A percentile compares a stretch with the other conserved stretches of the same genome.
Evolutionary conservation across 2,329 filamentous ascomycete genomes (phyloP).

Genomic region (Penicillium rolfsii): DNA sequence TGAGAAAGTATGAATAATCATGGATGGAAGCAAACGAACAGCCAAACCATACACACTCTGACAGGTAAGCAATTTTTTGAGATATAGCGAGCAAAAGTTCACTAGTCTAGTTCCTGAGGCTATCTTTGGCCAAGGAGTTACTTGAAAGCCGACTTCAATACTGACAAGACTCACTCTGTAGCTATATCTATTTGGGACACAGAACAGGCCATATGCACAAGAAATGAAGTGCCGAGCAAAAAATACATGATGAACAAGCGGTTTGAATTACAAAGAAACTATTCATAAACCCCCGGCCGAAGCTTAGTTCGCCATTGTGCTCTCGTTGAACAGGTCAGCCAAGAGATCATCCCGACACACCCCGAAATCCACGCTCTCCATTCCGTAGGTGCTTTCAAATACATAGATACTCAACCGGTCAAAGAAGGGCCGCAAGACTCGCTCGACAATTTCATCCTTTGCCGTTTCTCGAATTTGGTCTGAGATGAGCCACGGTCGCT

Average conservation of each 20-base stretch:
- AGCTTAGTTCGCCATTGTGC: slow-evolving; percentile 53
- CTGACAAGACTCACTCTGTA: neutral
- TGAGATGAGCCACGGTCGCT: slow-evolving; percentile 48
- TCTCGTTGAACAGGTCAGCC: slow-evolving; percentile 79
- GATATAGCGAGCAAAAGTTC: neutral
- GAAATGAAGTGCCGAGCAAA: slow-evolving; percentile 5
- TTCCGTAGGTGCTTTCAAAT: slow-evolving; percentile 90
- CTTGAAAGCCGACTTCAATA: neutral
- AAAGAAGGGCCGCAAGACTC: slow-evolving; percentile 84
- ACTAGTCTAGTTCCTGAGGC: neutral
- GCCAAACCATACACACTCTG: neutral
- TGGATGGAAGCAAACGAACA: neutral
- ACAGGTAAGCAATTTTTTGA: no score
- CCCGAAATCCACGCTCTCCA: slow-evolving; percentile 70
- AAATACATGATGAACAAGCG: slow-evolving; percentile 10
- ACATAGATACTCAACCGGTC: slow-evolving; percentile 88
- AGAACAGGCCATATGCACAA: slow-evolving; percentile 2
- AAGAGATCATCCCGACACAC: slow-evolving; percentile 67
- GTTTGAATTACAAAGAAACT: slow-evolving; percentile 12
- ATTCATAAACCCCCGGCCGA: slow-evolving; percentile 16
- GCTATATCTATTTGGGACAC: neutral
- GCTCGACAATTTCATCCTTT: slow-evolving; percentile 68
- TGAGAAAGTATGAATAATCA: neutral
- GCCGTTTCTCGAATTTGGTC: slow-evolving; percentile 57
- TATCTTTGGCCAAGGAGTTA: neutral